These are phyloP conservation scores for Flaveria floridana DNA, from an alignment of 140 eudicot genomes.

Conservation along the genomic window DNA sequence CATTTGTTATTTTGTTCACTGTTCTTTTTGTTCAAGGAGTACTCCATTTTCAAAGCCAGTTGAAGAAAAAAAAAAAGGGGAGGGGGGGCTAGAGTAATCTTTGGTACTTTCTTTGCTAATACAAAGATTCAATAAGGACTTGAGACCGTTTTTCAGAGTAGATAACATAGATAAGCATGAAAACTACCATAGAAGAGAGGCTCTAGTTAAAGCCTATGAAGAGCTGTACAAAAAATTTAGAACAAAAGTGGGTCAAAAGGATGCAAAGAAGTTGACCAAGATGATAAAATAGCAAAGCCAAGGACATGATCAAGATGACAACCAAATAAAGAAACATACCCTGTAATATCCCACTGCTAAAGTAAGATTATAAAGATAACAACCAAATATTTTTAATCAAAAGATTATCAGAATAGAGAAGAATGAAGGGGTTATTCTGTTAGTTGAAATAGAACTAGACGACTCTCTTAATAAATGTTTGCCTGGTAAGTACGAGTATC, in stretches of 20 bases:
- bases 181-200: not conserved
- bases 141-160: not conserved
- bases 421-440: not conserved
- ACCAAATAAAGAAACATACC: not conserved
- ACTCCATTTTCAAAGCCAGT: not conserved
- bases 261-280: not conserved
- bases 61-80: not conserved
- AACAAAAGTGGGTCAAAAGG: not conserved
- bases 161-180: not conserved
- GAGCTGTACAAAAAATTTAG: not conserved
- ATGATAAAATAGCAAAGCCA: not conserved
- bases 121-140: not conserved
- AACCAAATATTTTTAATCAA: not conserved
- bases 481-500: not conserved
- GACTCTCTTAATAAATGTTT: constrained; percentile 2
- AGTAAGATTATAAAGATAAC: not conserved
- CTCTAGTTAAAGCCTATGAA: not conserved
- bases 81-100: not conserved
- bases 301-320: not conserved
- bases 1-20: not conserved
- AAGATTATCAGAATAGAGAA: not conserved
- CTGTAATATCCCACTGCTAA: not conserved
- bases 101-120: not conserved
- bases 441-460: not conserved
- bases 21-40: not conserved